Conservation (phyloP, 2,329 filamentous ascomycete species). For the Fusarium phyllophilum region DNA sequence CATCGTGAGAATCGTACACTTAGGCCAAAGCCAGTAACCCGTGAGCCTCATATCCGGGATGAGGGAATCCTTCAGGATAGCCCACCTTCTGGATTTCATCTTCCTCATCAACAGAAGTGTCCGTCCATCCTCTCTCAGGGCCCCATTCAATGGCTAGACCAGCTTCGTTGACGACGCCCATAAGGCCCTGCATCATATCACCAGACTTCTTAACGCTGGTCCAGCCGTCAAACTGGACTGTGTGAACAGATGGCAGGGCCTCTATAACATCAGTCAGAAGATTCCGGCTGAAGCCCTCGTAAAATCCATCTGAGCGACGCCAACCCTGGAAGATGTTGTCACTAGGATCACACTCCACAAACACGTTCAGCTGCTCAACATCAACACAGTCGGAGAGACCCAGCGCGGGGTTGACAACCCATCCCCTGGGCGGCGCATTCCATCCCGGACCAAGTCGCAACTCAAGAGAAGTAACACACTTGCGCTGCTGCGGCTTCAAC, state of each 20-base stretch:
- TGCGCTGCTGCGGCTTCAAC: slow-evolving; percentile 68
- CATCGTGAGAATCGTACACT: not conserved
- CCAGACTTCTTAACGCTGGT: slow-evolving; percentile 71
- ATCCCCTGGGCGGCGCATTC: slow-evolving; percentile 74
- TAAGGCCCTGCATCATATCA: slow-evolving; percentile 70
- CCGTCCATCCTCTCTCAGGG: slow-evolving; percentile 72
- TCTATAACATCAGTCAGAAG: slow-evolving; percentile 67
- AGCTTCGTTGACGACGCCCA: slow-evolving; percentile 61
- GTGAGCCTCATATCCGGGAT: slow-evolving; percentile 22
- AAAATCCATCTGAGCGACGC: slow-evolving; percentile 72
- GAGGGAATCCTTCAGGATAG: slow-evolving; percentile 20
- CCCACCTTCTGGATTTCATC: not conserved
- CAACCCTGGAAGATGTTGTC: slow-evolving; percentile 75
- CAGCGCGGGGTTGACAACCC: slow-evolving; percentile 73
- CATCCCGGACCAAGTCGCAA: slow-evolving; percentile 79
- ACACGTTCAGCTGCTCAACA: slow-evolving; percentile 70
- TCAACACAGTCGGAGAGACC: slow-evolving; percentile 71
- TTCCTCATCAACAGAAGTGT: slow-evolving; percentile 51
- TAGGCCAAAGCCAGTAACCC: slow-evolving; percentile 25
- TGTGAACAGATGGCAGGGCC: slow-evolving; percentile 65
- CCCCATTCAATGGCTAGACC: slow-evolving; percentile 73
- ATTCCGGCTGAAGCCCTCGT: slow-evolving; percentile 71
- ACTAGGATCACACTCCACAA: slow-evolving; percentile 78
- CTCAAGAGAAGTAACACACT: slow-evolving; percentile 71
- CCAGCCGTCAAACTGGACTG: slow-evolving; percentile 77